A percentile compares a stretch with the other conserved stretches of the same genome.
These are phyloP conservation scores for Diaporthe destruens DNA, from an alignment of 2,329 filamentous ascomycete genomes.

Conservation along the genomic window DNA sequence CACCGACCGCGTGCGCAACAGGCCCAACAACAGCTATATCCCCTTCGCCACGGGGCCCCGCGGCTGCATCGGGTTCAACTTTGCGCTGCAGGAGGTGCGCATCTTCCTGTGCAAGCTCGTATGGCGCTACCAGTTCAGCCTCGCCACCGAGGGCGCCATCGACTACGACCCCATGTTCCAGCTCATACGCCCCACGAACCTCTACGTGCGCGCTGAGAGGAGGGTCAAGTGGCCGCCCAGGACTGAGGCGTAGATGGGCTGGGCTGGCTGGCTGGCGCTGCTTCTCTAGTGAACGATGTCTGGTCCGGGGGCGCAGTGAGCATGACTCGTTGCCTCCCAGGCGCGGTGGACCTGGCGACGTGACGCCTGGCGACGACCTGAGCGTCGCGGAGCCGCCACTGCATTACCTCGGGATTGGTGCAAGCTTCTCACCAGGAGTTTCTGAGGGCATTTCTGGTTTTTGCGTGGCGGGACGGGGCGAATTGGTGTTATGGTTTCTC, in stretches of 20 bases:
- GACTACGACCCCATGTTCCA: constrained; percentile 73
- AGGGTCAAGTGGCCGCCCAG: constrained; percentile 61
- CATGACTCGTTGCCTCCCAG: constrained; percentile 4
- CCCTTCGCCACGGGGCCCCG: constrained; percentile 70
- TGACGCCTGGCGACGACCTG: background rate
- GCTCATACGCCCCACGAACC: constrained; percentile 66
- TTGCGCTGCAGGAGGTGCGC: constrained; percentile 72
- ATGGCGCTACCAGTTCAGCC: constrained; percentile 68
- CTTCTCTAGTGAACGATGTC: background rate
- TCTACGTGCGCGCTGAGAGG: constrained; percentile 64
- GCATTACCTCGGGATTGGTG: background rate
- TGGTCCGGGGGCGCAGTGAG: background rate
- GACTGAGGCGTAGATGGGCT: constrained; percentile 24
- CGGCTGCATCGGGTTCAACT: constrained; percentile 75
- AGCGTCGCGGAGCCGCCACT: constrained; percentile 5
- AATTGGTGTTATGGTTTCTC: background rate
- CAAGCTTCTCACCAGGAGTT: constrained; percentile 6
- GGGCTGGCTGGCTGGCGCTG: background rate
- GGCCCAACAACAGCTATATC: constrained; percentile 65
- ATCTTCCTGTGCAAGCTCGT: constrained; percentile 69
- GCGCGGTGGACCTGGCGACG: background rate
- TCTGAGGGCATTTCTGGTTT: background rate
- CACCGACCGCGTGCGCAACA: constrained; percentile 63
- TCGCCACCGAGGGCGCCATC: constrained; percentile 63
- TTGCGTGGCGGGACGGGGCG: background rate